Evolutionary conservation across 495 filamentous ascomycete species (phyloP).

Genomic region (Hypoxylon crocopeplum): DNA sequence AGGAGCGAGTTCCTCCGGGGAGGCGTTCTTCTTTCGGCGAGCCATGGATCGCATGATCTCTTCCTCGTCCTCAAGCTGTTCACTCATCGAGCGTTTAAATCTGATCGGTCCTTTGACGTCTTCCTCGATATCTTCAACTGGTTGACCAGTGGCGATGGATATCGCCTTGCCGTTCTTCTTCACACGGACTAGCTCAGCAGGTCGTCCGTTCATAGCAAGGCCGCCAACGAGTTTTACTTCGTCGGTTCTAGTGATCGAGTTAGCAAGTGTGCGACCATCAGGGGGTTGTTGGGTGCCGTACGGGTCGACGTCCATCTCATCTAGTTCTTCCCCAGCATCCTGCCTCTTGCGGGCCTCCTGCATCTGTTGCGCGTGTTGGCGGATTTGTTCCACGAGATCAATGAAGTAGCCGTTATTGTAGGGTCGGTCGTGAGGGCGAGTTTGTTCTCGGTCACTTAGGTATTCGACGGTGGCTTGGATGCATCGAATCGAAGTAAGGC

Average conservation of each 20-base stretch:
- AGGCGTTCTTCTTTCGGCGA: constrained; percentile 79
- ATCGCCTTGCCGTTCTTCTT: constrained; percentile 77
- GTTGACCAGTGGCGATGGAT: constrained; percentile 69
- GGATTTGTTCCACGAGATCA: constrained; percentile 87
- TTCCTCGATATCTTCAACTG: constrained; percentile 55
- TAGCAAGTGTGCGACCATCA: constrained; percentile 38
- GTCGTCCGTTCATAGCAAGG: constrained; percentile 75
- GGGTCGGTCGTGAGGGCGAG: constrained; percentile 78
- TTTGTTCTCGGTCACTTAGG: constrained; percentile 80
- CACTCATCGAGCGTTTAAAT: constrained; percentile 68
- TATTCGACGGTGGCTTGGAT: constrained; percentile 82
- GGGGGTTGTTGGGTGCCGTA: constrained; percentile 43
- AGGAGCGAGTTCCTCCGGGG: constrained; percentile 74
- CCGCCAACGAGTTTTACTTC: constrained; percentile 77
- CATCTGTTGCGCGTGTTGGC: constrained; percentile 69
- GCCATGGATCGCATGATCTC: constrained; percentile 87
- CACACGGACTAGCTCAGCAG: constrained; percentile 77
- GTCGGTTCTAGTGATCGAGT: constrained; percentile 61
- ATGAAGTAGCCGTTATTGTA: constrained; percentile 95
- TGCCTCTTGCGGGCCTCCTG: constrained; percentile 58
- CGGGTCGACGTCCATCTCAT: constrained; percentile 61
- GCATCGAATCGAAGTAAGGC: constrained; percentile 83
- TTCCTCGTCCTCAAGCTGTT: constrained; percentile 70
- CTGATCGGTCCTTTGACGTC: constrained; percentile 50
- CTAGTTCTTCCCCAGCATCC: constrained; percentile 48